Conservation (phyloP, 768 basidiomycete genomes). For the Galerina sulciceps region DNA sequence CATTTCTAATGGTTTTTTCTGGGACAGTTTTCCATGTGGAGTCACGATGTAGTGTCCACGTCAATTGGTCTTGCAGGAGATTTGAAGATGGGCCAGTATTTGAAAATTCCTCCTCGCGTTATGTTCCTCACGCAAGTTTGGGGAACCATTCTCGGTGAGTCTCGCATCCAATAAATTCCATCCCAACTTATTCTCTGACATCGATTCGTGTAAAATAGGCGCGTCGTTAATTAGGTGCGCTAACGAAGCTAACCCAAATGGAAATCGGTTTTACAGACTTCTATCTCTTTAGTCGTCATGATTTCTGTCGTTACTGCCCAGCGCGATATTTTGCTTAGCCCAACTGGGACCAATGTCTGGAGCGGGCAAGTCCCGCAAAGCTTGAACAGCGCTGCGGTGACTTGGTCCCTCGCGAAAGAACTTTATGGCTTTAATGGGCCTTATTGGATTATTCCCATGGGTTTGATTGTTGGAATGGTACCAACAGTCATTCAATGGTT, state of each 20-base stretch:
- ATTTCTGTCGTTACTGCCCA: conserved; percentile 55
- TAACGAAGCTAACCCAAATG: background rate
- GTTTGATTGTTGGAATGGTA: conserved; percentile 56
- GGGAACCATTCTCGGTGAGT: conserved; percentile 60
- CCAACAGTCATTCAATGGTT: conserved; percentile 59
- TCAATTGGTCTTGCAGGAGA: conserved; percentile 59
- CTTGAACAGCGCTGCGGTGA: conserved; percentile 61
- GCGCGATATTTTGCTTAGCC: conserved; percentile 54
- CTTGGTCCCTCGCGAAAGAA: conserved; percentile 66
- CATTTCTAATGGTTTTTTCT: background rate
- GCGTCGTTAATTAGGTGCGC: conserved; percentile 32
- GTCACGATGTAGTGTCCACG: conserved; percentile 60
- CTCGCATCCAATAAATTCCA: too few species aligned
- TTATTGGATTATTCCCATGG: conserved; percentile 60
- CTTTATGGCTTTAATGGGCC: conserved; percentile 58
- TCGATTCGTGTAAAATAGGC: too few species aligned
- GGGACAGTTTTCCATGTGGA: conserved; percentile 68
- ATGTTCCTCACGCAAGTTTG: conserved; percentile 71
- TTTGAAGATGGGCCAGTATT: conserved; percentile 75
- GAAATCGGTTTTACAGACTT: background rate
- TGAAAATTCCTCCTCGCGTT: conserved; percentile 69
- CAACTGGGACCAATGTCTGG: conserved; percentile 66
- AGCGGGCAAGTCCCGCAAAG: conserved; percentile 55
- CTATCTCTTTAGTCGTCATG: conserved; percentile 55
- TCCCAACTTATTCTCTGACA: too few species aligned